phyloP scores from a whole-genome alignment of 2,329 filamentous ascomycete genomes.

The Arthroderma uncinatum region DNA sequence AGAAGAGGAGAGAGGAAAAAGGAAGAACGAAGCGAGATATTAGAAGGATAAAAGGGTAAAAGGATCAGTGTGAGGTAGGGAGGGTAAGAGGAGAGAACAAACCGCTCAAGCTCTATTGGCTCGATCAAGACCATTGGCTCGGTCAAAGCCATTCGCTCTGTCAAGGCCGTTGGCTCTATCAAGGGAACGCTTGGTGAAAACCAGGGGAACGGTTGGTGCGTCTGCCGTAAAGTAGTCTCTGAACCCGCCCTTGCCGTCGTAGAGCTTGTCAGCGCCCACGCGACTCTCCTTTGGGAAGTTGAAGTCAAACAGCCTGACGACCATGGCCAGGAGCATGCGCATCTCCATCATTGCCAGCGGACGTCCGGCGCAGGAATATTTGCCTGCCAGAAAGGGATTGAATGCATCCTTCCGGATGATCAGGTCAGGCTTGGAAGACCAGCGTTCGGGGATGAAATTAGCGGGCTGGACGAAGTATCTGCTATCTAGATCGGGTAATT shows the following conservation, averaged over 20 bases:
- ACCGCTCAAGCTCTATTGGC: no score
- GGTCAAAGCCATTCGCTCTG: no score
- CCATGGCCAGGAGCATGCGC: slow-evolving; percentile 25
- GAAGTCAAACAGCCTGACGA: slow-evolving; percentile 30
- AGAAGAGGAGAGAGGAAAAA: background rate
- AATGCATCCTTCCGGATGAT: slow-evolving; percentile 19
- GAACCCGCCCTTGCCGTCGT: background rate
- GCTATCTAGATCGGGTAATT: slow-evolving; percentile 1
- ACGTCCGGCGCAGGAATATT: slow-evolving; percentile 24
- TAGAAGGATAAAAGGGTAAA: background rate
- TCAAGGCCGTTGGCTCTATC: background rate
- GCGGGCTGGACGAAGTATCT: slow-evolving; percentile 9
- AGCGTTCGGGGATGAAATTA: slow-evolving; percentile 26
- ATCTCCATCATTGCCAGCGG: slow-evolving; percentile 25
- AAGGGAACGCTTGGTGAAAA: background rate
- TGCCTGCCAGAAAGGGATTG: slow-evolving; percentile 21
- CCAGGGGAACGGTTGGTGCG: background rate
- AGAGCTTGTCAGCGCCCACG: background rate
- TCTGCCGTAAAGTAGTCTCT: slow-evolving; percentile 1
- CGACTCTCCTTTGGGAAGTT: slow-evolving; percentile 10
- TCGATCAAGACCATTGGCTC: no score
- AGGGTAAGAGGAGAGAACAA: background rate
- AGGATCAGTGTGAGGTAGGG: background rate
- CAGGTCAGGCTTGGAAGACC: slow-evolving; percentile 18
- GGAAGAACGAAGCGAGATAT: no score